Evolutionary conservation across 768 basidiomycete genomes (phyloP).

Genomic region (Udeniomyces megalosporus): DNA sequence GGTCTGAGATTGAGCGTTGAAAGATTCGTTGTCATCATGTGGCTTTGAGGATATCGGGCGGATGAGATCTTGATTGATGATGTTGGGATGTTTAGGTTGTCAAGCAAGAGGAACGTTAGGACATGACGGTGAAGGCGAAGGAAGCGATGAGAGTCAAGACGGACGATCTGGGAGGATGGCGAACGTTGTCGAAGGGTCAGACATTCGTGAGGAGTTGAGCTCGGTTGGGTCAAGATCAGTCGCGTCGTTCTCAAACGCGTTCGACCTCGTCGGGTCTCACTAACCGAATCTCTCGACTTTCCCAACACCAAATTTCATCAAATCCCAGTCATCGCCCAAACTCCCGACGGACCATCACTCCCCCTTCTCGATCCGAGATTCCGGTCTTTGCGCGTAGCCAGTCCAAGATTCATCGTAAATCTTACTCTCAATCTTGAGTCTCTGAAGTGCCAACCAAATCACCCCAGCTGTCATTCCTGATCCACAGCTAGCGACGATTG

Average conservation of each 20-base stretch:
- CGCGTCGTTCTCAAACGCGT: no score
- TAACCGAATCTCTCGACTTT: no score
- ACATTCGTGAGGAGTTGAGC: no score
- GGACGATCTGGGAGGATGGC: neutral
- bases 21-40: neutral
- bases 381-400: constrained; percentile 63
- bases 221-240: no score
- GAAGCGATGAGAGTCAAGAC: neutral
- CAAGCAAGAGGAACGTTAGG: neutral
- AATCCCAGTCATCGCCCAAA: no score
- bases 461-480: constrained; percentile 32
- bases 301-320: neutral
- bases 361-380: constrained; percentile 55
- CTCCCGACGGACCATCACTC: no score
- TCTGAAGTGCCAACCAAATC: constrained; percentile 78
- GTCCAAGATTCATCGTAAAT: constrained; percentile 99
- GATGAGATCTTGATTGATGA: no score
- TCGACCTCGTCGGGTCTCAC: no score
- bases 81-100: no score
- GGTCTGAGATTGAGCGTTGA: neutral
- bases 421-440: constrained; percentile 34
- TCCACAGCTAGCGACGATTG: constrained; percentile 2
- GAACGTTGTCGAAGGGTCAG: neutral
- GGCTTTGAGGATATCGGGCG: neutral
- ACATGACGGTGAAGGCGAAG: no score